phyloP scores from a whole-genome alignment of 1,139 yeast genomes.

The Saccharomyces pastorianus region DNA sequence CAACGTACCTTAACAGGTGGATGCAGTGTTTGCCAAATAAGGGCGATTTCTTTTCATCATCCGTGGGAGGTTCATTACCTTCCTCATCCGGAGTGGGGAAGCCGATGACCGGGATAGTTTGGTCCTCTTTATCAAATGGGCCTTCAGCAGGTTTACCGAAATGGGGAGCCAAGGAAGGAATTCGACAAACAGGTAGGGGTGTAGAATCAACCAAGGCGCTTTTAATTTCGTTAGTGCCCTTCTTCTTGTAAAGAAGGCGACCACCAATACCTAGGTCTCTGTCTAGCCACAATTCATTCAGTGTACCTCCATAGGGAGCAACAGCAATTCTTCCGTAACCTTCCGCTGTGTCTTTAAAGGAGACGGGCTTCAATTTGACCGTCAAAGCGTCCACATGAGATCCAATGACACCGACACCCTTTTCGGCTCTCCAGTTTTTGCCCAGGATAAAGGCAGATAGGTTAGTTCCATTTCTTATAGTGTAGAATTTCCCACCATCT shows the following conservation, averaged over 20 bases:
- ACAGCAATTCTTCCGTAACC: conserved; percentile 60
- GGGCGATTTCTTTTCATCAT: conserved; percentile 53
- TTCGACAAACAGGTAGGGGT: conserved; percentile 56
- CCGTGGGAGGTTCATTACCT: conserved; percentile 24
- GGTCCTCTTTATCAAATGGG: conserved; percentile 53
- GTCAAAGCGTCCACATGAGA: conserved; percentile 55
- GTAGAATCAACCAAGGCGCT: conserved; percentile 47
- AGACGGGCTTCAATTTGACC: conserved; percentile 50
- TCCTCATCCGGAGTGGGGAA: conserved; percentile 29
- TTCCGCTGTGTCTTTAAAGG: conserved; percentile 40
- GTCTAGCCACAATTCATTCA: conserved; percentile 52
- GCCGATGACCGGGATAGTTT: conserved; percentile 56
- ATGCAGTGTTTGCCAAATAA: conserved; percentile 54
- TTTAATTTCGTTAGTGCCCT: conserved; percentile 32
- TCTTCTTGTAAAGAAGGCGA: conserved; percentile 40
- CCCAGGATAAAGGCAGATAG: conserved; percentile 54
- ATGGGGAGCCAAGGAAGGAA: conserved; percentile 61
- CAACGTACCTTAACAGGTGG: conserved; percentile 47
- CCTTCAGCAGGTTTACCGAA: conserved; percentile 46
- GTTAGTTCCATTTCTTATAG: conserved; percentile 48
- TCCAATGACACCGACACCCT: conserved; percentile 55
- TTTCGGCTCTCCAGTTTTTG: conserved; percentile 44
- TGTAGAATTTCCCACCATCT: conserved; percentile 42
- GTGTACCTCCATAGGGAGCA: conserved; percentile 58
- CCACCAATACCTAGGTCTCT: conserved; percentile 67